Percentiles rank a stretch among this genome's conserved stretches.
Conservation (phyloP, 352 stramenopile genomes). For the Vaucheria bursata region DNA sequence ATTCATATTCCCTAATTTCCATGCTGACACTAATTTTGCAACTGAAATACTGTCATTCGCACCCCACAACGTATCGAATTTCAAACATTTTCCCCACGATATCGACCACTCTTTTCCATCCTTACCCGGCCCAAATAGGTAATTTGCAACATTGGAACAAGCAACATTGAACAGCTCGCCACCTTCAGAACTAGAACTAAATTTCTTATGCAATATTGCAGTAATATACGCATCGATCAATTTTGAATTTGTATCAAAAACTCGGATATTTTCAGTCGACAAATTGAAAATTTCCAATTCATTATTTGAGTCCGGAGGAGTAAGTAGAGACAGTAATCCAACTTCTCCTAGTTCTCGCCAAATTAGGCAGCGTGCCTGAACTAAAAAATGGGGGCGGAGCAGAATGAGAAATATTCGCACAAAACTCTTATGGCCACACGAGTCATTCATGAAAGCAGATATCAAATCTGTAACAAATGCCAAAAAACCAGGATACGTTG, state of each 20-base stretch:
- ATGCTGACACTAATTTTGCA: background rate
- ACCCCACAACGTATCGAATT: background rate
- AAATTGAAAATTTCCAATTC: too few species aligned
- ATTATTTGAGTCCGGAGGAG: background rate
- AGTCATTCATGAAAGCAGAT: constrained; percentile 31
- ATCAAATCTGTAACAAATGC: constrained; percentile 40
- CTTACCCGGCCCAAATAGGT: background rate
- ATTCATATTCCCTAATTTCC: too few species aligned
- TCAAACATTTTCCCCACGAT: background rate
- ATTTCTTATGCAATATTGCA: constrained; percentile 25
- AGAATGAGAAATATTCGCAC: constrained; percentile 23
- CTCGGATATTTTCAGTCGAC: too few species aligned
- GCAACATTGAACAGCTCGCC: background rate
- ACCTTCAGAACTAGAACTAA: background rate
- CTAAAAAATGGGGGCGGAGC: constrained; percentile 15
- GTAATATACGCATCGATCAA: constrained; percentile 31
- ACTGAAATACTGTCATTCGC: background rate
- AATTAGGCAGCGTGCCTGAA: constrained; percentile 8
- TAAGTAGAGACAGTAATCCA: constrained; percentile 31
- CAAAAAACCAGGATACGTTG: constrained; percentile 13
- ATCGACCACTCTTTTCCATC: background rate
- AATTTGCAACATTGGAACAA: background rate
- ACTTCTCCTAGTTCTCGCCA: constrained; percentile 35
- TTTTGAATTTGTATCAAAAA: constrained; percentile 11
- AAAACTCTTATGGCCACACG: constrained; percentile 25